These are phyloP conservation scores for Lachnellula suecica DNA, from an alignment of 2,329 filamentous ascomycete genomes.

Conservation along the genomic window DNA sequence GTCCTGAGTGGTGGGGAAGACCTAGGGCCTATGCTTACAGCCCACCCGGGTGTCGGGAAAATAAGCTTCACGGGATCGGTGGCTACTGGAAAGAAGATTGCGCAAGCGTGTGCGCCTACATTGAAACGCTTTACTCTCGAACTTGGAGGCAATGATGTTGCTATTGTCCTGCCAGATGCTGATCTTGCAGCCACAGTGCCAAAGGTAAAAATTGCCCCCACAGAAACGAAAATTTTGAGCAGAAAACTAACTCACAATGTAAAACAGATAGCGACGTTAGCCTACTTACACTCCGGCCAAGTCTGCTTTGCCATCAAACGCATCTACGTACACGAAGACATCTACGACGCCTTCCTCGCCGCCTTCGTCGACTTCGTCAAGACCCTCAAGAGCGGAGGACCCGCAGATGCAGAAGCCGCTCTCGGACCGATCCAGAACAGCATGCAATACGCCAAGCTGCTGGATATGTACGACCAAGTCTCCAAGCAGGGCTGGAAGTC, in stretches of 20 bases:
- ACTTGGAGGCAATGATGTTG: constrained; percentile 54
- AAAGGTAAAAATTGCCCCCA: too few species aligned
- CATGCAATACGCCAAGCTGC: constrained; percentile 61
- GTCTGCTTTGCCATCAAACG: constrained; percentile 57
- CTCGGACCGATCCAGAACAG: constrained; percentile 61
- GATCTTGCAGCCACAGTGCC: constrained; percentile 47
- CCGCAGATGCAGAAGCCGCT: constrained; percentile 37
- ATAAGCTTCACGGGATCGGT: constrained; percentile 58
- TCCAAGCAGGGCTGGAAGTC: constrained; percentile 50
- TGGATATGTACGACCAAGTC: constrained; percentile 53
- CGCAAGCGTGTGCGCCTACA: constrained; percentile 48
- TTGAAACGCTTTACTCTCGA: constrained; percentile 54
- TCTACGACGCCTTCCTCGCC: constrained; percentile 55
- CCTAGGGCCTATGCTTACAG: constrained; percentile 50
- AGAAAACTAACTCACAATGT: too few species aligned
- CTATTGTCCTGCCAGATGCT: constrained; percentile 50
- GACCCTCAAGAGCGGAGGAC: constrained; percentile 36
- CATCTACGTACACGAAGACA: constrained; percentile 58
- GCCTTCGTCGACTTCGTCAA: constrained; percentile 47
- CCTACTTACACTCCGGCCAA: constrained; percentile 53
- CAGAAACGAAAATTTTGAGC: too few species aligned
- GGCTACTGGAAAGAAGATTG: constrained; percentile 46
- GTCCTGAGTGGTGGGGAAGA: constrained; percentile 37
- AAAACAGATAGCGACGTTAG: constrained; percentile 44
- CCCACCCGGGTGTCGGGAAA: constrained; percentile 52